Percentiles rank a stretch among this genome's conserved stretches.
Conservation (phyloP, 192 early-diverging fungal species). For the Entomortierella chlamydospora region DNA sequence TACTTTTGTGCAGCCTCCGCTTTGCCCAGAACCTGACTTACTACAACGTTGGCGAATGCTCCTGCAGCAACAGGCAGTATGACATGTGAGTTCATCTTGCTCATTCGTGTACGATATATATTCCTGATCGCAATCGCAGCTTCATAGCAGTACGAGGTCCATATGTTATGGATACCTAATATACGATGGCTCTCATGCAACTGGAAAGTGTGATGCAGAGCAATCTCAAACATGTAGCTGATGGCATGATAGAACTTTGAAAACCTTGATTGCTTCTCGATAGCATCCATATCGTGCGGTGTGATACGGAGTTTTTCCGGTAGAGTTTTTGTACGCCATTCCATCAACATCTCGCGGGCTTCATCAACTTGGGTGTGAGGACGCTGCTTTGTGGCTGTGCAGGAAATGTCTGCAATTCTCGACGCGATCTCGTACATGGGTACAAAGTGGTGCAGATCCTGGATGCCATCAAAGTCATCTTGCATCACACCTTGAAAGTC, state of each 20-base stretch:
- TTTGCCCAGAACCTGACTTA: slow-evolving; percentile 34
- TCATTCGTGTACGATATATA: slow-evolving; percentile 45
- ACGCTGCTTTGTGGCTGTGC: slow-evolving; percentile 38
- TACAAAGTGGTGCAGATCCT: slow-evolving; percentile 32
- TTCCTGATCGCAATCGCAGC: slow-evolving; percentile 42
- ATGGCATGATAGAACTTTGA: slow-evolving; percentile 47
- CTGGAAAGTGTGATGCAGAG: slow-evolving; percentile 50
- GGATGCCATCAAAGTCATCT: slow-evolving; percentile 48
- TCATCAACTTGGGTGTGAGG: slow-evolving; percentile 49
- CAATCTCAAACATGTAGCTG: slow-evolving; percentile 50
- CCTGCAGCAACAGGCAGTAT: slow-evolving; percentile 46
- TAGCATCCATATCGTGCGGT: slow-evolving; percentile 22
- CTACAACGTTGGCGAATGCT: slow-evolving; percentile 45
- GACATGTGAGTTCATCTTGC: slow-evolving; percentile 47
- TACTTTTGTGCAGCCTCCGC: slow-evolving; percentile 34
- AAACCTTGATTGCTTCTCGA: slow-evolving; percentile 34
- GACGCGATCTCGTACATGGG: slow-evolving; percentile 49
- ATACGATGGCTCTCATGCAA: slow-evolving; percentile 37
- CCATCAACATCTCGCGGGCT: slow-evolving; percentile 18
- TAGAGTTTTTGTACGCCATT: slow-evolving; percentile 34
- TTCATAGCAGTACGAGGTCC: slow-evolving; percentile 43
- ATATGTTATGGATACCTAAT: slow-evolving; percentile 37
- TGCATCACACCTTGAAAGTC: slow-evolving; percentile 29
- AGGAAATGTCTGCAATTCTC: slow-evolving; percentile 40
- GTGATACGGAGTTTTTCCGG: slow-evolving; percentile 30